These are phyloP conservation scores for Fusarium brevicatenulatum DNA, from an alignment of 2,329 filamentous ascomycete genomes.

Conservation along the genomic window DNA sequence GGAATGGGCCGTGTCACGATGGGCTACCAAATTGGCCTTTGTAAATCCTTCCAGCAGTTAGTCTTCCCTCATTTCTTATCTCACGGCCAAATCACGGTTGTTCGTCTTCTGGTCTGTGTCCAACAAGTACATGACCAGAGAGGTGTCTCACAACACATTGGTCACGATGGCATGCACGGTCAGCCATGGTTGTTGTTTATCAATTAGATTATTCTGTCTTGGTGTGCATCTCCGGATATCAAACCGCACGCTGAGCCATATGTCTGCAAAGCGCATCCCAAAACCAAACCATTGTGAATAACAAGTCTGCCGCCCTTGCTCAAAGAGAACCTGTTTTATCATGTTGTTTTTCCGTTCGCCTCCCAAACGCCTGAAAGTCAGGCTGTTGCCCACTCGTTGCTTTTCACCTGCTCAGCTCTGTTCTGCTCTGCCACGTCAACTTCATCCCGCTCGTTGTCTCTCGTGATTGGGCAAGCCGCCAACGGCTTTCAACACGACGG, in stretches of 20 bases:
- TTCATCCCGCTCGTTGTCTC: neutral
- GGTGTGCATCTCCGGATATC: constrained; percentile 29
- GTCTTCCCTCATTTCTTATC: neutral
- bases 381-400: constrained; percentile 2
- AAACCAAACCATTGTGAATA: constrained; percentile 30
- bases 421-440: neutral
- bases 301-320: constrained; percentile 21
- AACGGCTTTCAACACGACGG: neutral
- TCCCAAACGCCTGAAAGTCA: constrained; percentile 24
- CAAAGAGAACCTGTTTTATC: constrained; percentile 10
- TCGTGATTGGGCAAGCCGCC: neutral
- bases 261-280: constrained; percentile 37
- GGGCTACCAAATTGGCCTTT: constrained; percentile 4
- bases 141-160: neutral
- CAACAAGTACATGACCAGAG: neutral
- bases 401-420: neutral
- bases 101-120: neutral
- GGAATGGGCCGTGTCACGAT: constrained; percentile 4
- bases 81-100: constrained; percentile 3
- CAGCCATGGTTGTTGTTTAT: constrained; percentile 15
- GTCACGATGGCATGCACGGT: neutral
- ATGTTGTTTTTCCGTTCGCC: neutral
- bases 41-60: neutral
- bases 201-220: constrained; percentile 26
- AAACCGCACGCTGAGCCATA: constrained; percentile 31